Evolutionary conservation across 768 basidiomycete genomes (phyloP), one percentile per base, ranked within the genome.

Genomic region (Tulasnella sp.): DNA sequence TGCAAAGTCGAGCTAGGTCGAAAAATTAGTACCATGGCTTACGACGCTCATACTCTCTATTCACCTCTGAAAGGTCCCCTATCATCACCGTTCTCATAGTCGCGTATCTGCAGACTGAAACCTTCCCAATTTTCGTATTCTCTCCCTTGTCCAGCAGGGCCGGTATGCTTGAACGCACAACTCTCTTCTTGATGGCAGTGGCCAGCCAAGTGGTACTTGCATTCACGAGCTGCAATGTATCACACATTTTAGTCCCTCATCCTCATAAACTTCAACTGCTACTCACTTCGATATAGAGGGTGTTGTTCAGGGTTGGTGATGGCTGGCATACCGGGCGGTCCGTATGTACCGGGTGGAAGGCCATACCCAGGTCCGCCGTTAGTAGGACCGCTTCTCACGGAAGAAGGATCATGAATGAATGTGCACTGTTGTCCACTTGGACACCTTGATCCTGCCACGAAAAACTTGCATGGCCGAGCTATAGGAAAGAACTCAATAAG

Each of bases 401-500:
- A n/a, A n/a, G n/a, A n/a, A 39, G 48, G 48, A n/a, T 50, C 48
- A 20, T 50, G 48, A n/a, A 50, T 50, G n/a, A 50, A 50, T 22
- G 48, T 50, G 31, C 48, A 50, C 27, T 50, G 39, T 40, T 50
- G 48, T 9, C 48, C 48, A 9, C 35, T 39, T 27, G 48, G 48
- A 41, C 48, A 50, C 10, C 48, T 35, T n/a, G 48, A 50, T 5
- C 48, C 48, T 19, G 37, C 48, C 15, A 50, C 48, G 37, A 40
- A 50, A 27, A 40, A 50, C 37, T 50, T 50, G 48, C 48, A 50
- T 24, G 48, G 35, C 27, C 48, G 48, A n/a, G 28, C 46, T 48
- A 34, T 19, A 12, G 6, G 37, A 50, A 41, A 28, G 33, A 19
- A 25, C 16, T 48, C 4, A 48, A 35, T 22, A 34, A n/a, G n/a